A percentile compares a stretch with the other conserved stretches of the same genome.
Conservation (phyloP, 2,329 filamentous ascomycete genomes). For the Claviceps fusiformis region DNA sequence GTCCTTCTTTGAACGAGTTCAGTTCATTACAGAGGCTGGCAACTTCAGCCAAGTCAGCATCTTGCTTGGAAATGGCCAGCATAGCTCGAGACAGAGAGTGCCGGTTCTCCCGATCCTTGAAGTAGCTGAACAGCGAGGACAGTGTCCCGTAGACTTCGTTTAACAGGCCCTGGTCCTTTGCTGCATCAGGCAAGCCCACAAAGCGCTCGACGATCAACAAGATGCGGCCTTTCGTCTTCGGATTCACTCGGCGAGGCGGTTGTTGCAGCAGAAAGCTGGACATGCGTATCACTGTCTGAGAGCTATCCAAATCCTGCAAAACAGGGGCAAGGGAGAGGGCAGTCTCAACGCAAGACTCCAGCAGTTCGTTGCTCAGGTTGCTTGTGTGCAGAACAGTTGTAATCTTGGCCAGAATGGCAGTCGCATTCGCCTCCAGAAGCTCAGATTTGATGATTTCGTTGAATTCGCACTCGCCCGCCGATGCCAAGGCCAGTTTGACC, state of each 20-base stretch:
- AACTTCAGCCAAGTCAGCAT: conserved; percentile 45
- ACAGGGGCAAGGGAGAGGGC: conserved; percentile 64
- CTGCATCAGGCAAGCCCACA: conserved; percentile 44
- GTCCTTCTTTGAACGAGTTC: conserved; percentile 61
- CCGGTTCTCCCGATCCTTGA: conserved; percentile 69
- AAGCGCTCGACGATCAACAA: conserved; percentile 72
- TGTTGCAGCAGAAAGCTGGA: conserved; percentile 72
- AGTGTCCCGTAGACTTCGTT: conserved; percentile 58
- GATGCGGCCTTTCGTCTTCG: conserved; percentile 69
- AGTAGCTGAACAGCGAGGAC: conserved; percentile 76
- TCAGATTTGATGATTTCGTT: conserved; percentile 42
- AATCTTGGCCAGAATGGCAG: conserved; percentile 52
- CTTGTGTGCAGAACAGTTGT: conserved; percentile 50
- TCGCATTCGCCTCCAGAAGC: conserved; percentile 42
- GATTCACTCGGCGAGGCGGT: conserved; percentile 69
- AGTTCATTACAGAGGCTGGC: conserved; percentile 62
- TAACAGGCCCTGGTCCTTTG: conserved; percentile 33
- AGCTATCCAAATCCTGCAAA: conserved; percentile 53
- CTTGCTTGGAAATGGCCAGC: conserved; percentile 51
- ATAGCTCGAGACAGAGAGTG: conserved; percentile 62
- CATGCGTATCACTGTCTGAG: conserved; percentile 66
- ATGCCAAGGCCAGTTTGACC: conserved; percentile 43
- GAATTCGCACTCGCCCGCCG: conserved; percentile 40
- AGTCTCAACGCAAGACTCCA: conserved; percentile 66
- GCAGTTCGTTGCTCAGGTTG: conserved; percentile 54